Evolutionary conservation across 768 basidiomycete species (phyloP).

Genomic region (Jaapia argillacea): DNA sequence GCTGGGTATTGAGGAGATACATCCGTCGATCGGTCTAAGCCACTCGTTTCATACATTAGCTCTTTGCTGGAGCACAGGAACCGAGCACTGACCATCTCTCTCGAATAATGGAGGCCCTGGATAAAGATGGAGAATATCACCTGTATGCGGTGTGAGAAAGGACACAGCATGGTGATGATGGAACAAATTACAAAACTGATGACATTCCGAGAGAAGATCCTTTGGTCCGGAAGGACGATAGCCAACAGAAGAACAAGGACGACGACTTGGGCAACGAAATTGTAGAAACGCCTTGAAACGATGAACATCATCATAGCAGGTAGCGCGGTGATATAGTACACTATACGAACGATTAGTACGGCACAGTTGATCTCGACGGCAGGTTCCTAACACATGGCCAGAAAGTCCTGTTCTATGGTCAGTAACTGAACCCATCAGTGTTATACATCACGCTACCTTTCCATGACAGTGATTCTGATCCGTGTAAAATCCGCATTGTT

Average conservation of each 20-base stretch:
- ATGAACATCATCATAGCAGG: slow-evolving; percentile 17
- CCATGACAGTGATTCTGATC: slow-evolving; percentile 5
- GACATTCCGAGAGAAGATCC: slow-evolving; percentile 14
- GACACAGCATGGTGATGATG: slow-evolving; percentile 23
- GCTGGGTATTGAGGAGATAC: slow-evolving; percentile 30
- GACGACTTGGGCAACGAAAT: slow-evolving; percentile 10
- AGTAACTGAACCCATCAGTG: too few relatives aligned
- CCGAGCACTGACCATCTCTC: slow-evolving; percentile 13
- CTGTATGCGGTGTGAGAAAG: slow-evolving; percentile 9
- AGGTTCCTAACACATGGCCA: slow-evolving; percentile 11
- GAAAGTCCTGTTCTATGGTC: too few relatives aligned
- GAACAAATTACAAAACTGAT: slow-evolving; percentile 17
- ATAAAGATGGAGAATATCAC: slow-evolving; percentile 15
- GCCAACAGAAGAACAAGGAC: slow-evolving; percentile 11
- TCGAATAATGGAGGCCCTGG: slow-evolving; percentile 17
- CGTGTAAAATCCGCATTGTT: slow-evolving; percentile 7
- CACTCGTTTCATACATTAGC: not conserved
- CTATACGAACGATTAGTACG: too few relatives aligned
- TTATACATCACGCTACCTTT: too few relatives aligned
- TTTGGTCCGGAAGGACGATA: slow-evolving; percentile 14
- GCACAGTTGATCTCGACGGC: not conserved
- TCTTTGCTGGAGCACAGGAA: not conserved
- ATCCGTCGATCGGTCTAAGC: slow-evolving; percentile 23
- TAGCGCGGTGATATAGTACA: slow-evolving; percentile 15
- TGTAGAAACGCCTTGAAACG: slow-evolving; percentile 15